Conservation (phyloP, 75 land plant genomes). For the Pseudotsuga menziesii region DNA sequence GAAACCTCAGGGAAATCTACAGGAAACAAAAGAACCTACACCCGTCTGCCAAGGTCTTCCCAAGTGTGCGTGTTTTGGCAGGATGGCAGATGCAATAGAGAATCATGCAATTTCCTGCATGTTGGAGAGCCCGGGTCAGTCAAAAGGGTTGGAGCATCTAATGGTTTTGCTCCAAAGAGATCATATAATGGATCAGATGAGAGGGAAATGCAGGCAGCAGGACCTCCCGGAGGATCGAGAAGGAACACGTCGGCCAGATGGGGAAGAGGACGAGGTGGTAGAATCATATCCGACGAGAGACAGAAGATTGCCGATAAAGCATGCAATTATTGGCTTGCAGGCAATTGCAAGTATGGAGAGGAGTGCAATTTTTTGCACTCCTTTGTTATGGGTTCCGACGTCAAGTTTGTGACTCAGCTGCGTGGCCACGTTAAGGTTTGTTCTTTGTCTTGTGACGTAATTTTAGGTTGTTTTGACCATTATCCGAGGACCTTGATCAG, state of each 20-base stretch:
- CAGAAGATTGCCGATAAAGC: constrained; percentile 29
- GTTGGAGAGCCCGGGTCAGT: constrained; percentile 27
- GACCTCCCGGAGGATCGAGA: constrained; percentile 7
- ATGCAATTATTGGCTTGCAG: constrained; percentile 67
- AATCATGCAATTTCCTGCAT: constrained; percentile 72
- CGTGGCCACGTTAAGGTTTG: constrained; percentile 84
- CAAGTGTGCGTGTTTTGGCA: constrained; percentile 71
- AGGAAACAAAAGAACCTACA: constrained; percentile 15
- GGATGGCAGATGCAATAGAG: constrained; percentile 70
- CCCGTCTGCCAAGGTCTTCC: constrained; percentile 7
- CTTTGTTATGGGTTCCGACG: constrained; percentile 50
- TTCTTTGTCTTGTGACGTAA: neutral
- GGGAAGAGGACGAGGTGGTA: constrained; percentile 29
- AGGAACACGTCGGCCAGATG: constrained; percentile 21
- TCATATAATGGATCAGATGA: neutral
- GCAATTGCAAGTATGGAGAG: constrained; percentile 70
- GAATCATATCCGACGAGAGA: constrained; percentile 1
- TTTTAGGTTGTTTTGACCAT: constrained; percentile 2
- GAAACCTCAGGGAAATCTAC: constrained; percentile 11
- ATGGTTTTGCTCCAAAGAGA: constrained; percentile 10
- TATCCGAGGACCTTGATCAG: neutral
- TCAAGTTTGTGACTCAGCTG: constrained; percentile 63
- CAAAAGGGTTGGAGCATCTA: neutral
- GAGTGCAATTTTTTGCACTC: constrained; percentile 76
- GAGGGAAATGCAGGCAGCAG: constrained; percentile 6